A percentile compares a stretch with the other conserved stretches of the same genome.
Evolutionary conservation across 1,284 basidiomycete species (phyloP).

Genomic region (Sporisorium sorghi): DNA sequence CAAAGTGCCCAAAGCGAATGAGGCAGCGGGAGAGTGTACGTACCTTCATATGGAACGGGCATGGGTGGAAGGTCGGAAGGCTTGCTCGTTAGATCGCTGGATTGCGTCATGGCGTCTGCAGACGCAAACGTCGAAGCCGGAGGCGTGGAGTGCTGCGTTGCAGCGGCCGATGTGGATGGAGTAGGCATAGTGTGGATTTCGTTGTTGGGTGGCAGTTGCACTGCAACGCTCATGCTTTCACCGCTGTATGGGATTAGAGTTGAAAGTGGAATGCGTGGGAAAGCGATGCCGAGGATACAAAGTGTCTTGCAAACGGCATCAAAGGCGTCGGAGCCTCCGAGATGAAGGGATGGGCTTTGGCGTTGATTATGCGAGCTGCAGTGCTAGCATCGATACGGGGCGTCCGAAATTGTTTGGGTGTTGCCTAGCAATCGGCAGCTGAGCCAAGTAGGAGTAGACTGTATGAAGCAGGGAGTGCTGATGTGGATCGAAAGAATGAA

Average conservation of each 20-base stretch:
- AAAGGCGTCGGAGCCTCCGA: neutral
- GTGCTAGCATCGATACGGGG: neutral
- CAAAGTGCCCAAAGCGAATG: neutral
- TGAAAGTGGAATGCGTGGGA: neutral
- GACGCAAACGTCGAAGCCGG: constrained; percentile 13
- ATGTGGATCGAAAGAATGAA: too few relatives aligned
- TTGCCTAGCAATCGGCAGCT: too few relatives aligned
- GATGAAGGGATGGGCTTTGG: neutral
- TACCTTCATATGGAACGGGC: constrained; percentile 63
- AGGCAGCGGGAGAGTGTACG: constrained; percentile 1
- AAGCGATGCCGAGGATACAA: neutral
- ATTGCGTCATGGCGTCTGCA: constrained; percentile 22
- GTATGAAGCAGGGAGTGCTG: too few relatives aligned
- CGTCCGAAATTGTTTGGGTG: neutral
- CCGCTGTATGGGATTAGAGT: neutral
- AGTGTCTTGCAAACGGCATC: neutral
- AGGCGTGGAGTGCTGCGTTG: constrained; percentile 8
- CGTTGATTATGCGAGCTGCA: neutral
- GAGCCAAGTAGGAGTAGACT: too few relatives aligned
- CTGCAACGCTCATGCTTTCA: constrained; percentile 48
- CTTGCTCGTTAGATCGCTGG: constrained; percentile 17
- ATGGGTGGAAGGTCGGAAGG: constrained; percentile 58
- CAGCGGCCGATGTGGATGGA: constrained; percentile 17
- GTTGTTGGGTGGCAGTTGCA: constrained; percentile 37
- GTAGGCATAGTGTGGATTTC: constrained; percentile 30